Evolutionary conservation across 1,284 basidiomycete genomes (phyloP).

Genomic region (Meripilus lineatus): DNA sequence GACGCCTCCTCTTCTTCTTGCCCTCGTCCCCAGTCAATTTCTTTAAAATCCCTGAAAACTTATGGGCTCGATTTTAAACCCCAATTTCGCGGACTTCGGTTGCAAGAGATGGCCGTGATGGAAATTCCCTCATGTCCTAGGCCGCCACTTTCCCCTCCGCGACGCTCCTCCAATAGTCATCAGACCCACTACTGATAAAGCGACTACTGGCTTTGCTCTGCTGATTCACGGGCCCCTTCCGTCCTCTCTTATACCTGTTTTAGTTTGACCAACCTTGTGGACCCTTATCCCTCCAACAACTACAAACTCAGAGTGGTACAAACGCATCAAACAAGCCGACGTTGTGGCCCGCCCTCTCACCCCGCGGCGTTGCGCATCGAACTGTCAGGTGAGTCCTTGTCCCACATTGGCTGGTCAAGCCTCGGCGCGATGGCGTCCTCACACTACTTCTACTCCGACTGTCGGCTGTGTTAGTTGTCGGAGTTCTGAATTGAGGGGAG

Average conservation of each 20-base stretch:
- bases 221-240: neutral
- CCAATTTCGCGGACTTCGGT: slow-evolving; percentile 7
- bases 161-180: neutral
- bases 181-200: neutral
- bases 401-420: neutral
- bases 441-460: neutral
- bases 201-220: neutral
- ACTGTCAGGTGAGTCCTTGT: neutral
- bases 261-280: neutral
- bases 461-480: slow-evolving; percentile 7
- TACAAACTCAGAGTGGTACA: no score
- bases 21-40: slow-evolving; percentile 1
- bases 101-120: slow-evolving; percentile 1
- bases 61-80: neutral
- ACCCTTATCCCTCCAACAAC: no score
- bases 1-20: neutral
- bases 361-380: neutral
- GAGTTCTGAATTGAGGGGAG: slow-evolving; percentile 12
- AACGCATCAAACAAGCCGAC: no score
- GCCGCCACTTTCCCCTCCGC: neutral
- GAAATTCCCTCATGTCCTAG: neutral
- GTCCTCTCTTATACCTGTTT: neutral
- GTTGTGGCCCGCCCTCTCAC: no score
- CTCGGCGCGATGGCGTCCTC: slow-evolving; percentile 4
- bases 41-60: neutral